These are phyloP conservation scores for Scheffersomyces illinoinensis DNA, from an alignment of 1,139 yeast species.

Conservation along the genomic window DNA sequence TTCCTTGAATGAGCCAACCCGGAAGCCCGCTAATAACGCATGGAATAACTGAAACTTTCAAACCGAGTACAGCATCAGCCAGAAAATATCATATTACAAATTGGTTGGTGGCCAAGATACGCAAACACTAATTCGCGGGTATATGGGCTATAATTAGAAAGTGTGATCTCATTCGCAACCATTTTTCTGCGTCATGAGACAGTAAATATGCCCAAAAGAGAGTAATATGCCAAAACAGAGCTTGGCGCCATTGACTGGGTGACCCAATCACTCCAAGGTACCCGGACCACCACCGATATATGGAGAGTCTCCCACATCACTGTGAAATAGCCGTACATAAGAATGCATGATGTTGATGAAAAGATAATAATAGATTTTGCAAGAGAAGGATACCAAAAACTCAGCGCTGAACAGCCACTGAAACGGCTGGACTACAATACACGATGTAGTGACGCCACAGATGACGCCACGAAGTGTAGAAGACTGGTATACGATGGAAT, in stretches of 20 bases:
- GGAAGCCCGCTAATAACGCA: neutral
- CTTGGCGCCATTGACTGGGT: neutral
- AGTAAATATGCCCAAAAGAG: neutral
- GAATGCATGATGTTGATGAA: neutral
- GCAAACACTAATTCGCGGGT: neutral
- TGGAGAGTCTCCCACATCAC: neutral
- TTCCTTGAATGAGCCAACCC: neutral
- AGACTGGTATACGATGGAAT: neutral
- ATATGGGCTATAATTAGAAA: neutral
- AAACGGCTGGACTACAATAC: neutral
- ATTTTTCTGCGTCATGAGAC: neutral
- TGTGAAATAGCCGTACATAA: neutral
- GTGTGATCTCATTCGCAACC: neutral
- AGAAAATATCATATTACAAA: too few species aligned
- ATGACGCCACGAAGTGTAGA: neutral
- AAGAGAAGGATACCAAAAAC: neutral
- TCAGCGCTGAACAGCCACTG: neutral
- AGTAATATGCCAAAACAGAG: neutral
- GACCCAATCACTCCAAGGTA: neutral
- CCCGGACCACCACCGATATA: neutral
- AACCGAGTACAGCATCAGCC: neutral
- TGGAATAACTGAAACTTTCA: neutral
- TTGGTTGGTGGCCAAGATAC: too few species aligned
- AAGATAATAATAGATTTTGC: neutral
- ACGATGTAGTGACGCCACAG: neutral